These are phyloP conservation scores for Hypomontagnella monticulosa DNA, from an alignment of 495 filamentous ascomycete genomes.

Conservation along the genomic window DNA sequence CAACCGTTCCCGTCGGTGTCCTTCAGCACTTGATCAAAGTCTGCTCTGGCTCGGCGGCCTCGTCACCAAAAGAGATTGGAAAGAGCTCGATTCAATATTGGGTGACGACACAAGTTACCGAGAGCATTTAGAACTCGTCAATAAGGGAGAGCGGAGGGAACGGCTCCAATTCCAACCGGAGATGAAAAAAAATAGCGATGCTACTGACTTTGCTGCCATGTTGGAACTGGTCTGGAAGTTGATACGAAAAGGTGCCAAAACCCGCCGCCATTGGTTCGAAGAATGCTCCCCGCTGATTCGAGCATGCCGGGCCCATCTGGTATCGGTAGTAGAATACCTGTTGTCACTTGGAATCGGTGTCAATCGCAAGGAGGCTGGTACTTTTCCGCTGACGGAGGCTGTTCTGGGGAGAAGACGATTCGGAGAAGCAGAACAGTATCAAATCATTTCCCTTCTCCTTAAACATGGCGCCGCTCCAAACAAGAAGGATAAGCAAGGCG, in stretches of 20 bases:
- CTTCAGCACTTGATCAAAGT: neutral
- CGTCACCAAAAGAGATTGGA: no score
- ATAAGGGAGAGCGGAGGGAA: no score
- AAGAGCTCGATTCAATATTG: no score
- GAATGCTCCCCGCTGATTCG: neutral
- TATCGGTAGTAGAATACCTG: neutral
- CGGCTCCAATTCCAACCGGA: no score
- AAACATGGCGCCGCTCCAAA: constrained; percentile 16
- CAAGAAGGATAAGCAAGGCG: neutral
- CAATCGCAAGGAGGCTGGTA: neutral
- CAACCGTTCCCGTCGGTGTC: neutral
- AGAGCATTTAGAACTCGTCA: no score
- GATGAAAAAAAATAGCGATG: no score
- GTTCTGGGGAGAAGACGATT: neutral
- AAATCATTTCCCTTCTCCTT: constrained; percentile 1
- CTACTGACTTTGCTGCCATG: neutral
- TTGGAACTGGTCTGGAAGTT: neutral
- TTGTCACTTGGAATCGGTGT: neutral
- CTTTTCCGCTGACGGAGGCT: constrained; percentile 6
- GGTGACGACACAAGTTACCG: no score
- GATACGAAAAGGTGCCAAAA: neutral
- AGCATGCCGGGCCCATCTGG: neutral
- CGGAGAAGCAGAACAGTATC: neutral
- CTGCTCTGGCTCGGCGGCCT: neutral
- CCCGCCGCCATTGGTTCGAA: neutral